Evolutionary conservation across 495 filamentous ascomycete genomes (phyloP).

Genomic region (Talaromyces ruber): DNA sequence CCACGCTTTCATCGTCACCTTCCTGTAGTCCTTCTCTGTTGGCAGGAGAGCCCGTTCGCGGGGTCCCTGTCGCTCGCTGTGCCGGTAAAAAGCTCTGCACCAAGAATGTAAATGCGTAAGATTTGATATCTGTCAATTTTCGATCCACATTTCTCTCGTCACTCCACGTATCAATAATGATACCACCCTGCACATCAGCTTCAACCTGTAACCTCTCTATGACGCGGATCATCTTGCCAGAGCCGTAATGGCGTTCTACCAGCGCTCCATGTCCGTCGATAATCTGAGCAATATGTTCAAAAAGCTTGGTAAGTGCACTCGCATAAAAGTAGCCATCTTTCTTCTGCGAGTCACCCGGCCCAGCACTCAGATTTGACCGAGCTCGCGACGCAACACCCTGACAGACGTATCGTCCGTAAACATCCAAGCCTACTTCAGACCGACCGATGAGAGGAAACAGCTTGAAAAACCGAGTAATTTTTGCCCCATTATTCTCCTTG

Average conservation of each 20-base stretch:
- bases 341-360: constrained; percentile 47
- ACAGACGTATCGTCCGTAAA: constrained; percentile 92
- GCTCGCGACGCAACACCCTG: constrained; percentile 81
- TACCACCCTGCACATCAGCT: constrained; percentile 95
- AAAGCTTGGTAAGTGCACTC: constrained; percentile 80
- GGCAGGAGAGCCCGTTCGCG: constrained; percentile 57
- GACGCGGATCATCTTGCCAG: constrained; percentile 88
- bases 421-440: constrained; percentile 81
- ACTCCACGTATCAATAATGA: constrained; percentile 89
- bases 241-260: constrained; percentile 88
- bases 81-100: constrained; percentile 86
- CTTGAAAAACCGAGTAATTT: constrained; percentile 95
- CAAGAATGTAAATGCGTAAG: constrained; percentile 93
- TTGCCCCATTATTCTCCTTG: constrained; percentile 70
- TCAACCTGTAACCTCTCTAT: constrained; percentile 90
- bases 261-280: constrained; percentile 83
- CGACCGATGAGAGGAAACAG: constrained; percentile 91
- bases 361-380: constrained; percentile 64
- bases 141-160: constrained; percentile 80
- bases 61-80: constrained; percentile 46
- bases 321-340: constrained; percentile 84
- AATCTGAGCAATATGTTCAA: constrained; percentile 96
- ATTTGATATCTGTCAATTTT: constrained; percentile 86
- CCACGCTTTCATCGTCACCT: constrained; percentile 79
- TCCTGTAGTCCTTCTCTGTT: constrained; percentile 29